These are phyloP conservation scores for Exophiala bonariae DNA, from an alignment of 2,329 filamentous ascomycete genomes.

Conservation along the genomic window DNA sequence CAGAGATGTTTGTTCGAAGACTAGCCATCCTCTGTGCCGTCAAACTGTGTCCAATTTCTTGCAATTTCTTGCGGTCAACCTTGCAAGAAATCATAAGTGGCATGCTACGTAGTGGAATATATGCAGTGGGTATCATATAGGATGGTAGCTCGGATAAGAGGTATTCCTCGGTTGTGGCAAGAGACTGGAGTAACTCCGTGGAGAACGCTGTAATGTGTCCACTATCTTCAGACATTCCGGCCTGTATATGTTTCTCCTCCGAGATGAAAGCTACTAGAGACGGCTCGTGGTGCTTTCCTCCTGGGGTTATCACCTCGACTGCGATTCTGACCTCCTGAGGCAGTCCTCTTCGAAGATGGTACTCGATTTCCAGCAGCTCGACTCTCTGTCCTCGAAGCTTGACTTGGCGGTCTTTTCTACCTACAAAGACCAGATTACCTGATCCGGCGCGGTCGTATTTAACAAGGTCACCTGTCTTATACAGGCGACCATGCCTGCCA, in stretches of 20 bases:
- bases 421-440: slow-evolving; percentile 35
- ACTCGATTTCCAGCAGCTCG: slow-evolving; percentile 23
- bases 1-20: too few species aligned
- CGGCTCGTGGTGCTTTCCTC: slow-evolving; percentile 40
- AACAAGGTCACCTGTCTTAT: slow-evolving; percentile 40
- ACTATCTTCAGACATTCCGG: too few species aligned
- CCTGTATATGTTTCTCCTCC: background rate
- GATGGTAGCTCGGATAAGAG: slow-evolving; percentile 30
- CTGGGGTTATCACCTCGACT: slow-evolving; percentile 51
- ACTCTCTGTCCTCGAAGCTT: slow-evolving; percentile 26
- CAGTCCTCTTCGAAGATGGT: slow-evolving; percentile 28
- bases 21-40: too few species aligned
- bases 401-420: slow-evolving; percentile 25
- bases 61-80: slow-evolving; percentile 33
- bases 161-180: slow-evolving; percentile 19
- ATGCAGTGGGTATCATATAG: slow-evolving; percentile 37
- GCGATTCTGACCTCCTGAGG: slow-evolving; percentile 45
- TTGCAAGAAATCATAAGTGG: slow-evolving; percentile 35
- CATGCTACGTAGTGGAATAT: slow-evolving; percentile 33
- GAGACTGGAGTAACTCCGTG: background rate
- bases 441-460: slow-evolving; percentile 31
- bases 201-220: too few species aligned
- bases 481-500: slow-evolving; percentile 32
- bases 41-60: slow-evolving; percentile 16
- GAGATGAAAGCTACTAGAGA: slow-evolving; percentile 48